Conservation (phyloP, 164 flowering plant genomes). For the Echeveria elegans region DNA sequence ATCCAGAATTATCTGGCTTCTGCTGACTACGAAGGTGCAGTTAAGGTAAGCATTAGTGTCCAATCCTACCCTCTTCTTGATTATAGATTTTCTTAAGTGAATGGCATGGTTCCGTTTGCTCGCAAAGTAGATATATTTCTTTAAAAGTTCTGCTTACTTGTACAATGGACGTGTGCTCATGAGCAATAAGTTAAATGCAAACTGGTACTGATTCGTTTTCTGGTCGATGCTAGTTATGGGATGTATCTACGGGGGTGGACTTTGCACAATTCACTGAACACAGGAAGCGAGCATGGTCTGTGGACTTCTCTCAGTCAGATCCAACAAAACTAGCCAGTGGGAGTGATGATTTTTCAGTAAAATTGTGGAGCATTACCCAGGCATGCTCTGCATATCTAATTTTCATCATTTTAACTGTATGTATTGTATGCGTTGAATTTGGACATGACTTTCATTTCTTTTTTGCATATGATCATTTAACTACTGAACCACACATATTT, state of each 20-base stretch:
- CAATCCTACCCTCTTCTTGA: too few relatives aligned
- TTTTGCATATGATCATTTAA: too few relatives aligned
- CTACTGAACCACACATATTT: too few relatives aligned
- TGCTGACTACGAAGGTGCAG: conserved; percentile 86
- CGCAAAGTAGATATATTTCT: too few relatives aligned
- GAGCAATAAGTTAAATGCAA: not conserved
- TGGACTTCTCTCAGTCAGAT: conserved; percentile 71
- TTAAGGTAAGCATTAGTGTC: conserved; percentile 72
- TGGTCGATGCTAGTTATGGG: conserved; percentile 70
- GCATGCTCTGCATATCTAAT: too few relatives aligned
- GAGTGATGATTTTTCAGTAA: conserved; percentile 90
- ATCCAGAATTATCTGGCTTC: conserved; percentile 90
- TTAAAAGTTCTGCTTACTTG: not conserved
- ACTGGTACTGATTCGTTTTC: conserved; percentile 10
- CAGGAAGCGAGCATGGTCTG: conserved; percentile 87
- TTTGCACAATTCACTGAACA: conserved; percentile 62
- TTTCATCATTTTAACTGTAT: too few relatives aligned
- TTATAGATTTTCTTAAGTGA: too few relatives aligned
- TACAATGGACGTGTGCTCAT: not conserved
- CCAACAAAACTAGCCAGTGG: conserved; percentile 95
- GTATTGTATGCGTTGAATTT: too few relatives aligned
- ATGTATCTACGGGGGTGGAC: conserved; percentile 66
- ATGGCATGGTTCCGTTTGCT: too few relatives aligned
- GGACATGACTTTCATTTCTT: too few relatives aligned
- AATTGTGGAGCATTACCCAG: conserved; percentile 98